Conservation (phyloP, 2,329 filamentous ascomycete species). For the Stylonectria norvegica region DNA sequence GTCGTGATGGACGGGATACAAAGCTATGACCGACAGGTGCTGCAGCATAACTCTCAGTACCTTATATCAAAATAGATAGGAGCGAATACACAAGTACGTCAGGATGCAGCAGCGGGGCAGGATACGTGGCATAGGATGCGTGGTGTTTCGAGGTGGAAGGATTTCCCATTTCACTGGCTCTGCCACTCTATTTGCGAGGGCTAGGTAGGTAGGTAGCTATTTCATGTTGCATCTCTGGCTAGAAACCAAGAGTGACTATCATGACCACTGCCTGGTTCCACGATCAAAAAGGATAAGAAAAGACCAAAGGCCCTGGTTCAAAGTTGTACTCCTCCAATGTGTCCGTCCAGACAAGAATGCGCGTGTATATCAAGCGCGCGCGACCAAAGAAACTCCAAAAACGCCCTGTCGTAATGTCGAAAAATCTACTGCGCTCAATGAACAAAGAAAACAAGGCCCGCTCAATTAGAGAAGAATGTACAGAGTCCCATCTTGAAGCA, state of each 20-base stretch:
- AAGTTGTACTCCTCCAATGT: constrained; percentile 27
- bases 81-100: no score
- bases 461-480: constrained; percentile 2
- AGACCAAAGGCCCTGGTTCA: constrained; percentile 12
- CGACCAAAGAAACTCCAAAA: constrained; percentile 24
- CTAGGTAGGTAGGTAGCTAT: constrained; percentile 7
- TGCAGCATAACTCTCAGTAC: no score
- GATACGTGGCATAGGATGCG: no score
- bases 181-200: constrained; percentile 2
- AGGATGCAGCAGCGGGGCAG: no score
- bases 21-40: no score
- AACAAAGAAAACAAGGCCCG: constrained; percentile 12
- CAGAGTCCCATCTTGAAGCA: no score
- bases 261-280: constrained; percentile 5
- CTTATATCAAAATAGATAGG: no score
- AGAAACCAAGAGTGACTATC: constrained; percentile 4
- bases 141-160: constrained; percentile 3
- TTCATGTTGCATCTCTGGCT: constrained; percentile 9
- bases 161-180: constrained; percentile 1
- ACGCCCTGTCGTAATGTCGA: constrained; percentile 30
- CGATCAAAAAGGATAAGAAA: constrained; percentile 3
- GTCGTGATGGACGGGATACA: no score
- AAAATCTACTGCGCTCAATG: constrained; percentile 21
- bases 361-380: constrained; percentile 9
- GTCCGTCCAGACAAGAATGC: constrained; percentile 18